Evolutionary conservation across 345 rosid genomes (phyloP), one percentile per base, ranked within the genome.

Genomic region (Melaleuca alternifolia): DNA sequence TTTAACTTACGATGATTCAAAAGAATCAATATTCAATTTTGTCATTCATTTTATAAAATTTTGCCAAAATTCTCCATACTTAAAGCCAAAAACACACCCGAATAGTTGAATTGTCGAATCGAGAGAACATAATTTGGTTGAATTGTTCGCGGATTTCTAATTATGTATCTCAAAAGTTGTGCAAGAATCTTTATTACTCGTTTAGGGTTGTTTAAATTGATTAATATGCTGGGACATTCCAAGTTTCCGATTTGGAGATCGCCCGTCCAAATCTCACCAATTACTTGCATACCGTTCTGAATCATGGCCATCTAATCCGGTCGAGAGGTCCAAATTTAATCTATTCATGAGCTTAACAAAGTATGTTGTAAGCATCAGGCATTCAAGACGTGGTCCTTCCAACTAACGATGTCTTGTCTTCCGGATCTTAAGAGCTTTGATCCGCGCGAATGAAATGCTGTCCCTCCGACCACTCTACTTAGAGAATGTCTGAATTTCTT

Each of bases 111-210:
- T 56, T 10, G 61, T 56, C 61, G n/a, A 56, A 24, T 9, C 10
- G 21, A 4, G 46, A 6, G 79, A 12, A 4, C 33, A 16, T 20
- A 41, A 41, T 2, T 10, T 1, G 1, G 1, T 37, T 23, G 11
- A 65, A 65, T 16, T 18, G 61, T 1, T 1, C 10, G n/a, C 61
- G 4, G 16, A 0, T 23, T 2, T 33, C 24, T 65, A 16, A 16
- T 65, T 20, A 65, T 0, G 3, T 33, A 6, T 4, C 2, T 8
- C 0, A 11, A 1, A 65, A 16, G 9, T 33, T 18, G 24, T 3
- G 46, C 46, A 65, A 30, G 4, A 16, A 30, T 65, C 10, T 65
- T 65, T 65, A 4, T 65, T 4, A 33, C 46, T 37, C 77, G 21
- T 33, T 5, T 30, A 33, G 3, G 10, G 44, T 15, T 2, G 12